Evolutionary conservation across 2,329 filamentous ascomycete genomes (phyloP), one percentile per base, ranked within the genome.

Genomic region (Xylariaceae sp.): DNA sequence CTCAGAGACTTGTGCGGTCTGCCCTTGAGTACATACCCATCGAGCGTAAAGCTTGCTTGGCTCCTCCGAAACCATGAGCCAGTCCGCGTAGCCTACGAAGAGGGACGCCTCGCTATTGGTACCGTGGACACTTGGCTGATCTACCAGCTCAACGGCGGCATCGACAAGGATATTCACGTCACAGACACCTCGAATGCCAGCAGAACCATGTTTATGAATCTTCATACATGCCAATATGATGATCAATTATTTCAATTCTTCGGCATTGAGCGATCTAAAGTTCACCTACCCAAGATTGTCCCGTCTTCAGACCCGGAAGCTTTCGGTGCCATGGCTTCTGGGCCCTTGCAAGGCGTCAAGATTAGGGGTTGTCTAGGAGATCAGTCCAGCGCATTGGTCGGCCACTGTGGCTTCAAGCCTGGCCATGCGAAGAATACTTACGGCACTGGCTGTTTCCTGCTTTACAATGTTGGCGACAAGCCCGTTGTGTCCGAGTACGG

Each of bases 181-280:
- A 94, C 90, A 0, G 90, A 96, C 67, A 83, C 86, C 42, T 90
- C 88, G 53, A 96, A 96, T 66, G 90, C 90, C 17, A 92, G 87
- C 46, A 78, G 90, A 63, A 96, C 90, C 53, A 95, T 95, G 90
- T 94, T 96, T 69, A 91, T 95, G 86, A 90, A 95, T 70, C 76
- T 96, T 47, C 78, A 83, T 60, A 91, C 85, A 11, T 76, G 90
- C 51, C 69, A 90, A 61, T 96, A 95, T 69, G 89, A 92, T 65
- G 82, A 90, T 49, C 76, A 77, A 38, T 77, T 95, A 22, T 73
- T 95, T 22, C 72, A 82, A 19, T 95, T 95, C 72, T 95, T 95
- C 69, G 81, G 80, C 41, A 79, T 96, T 54, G 78, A 82, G 62
- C 67, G 62, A 43, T 76, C 74, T 47, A 92, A 91, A 67, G 73